Evolutionary conservation across 345 rosid genomes (phyloP).

Genomic region (Microthlaspi erraticum): DNA sequence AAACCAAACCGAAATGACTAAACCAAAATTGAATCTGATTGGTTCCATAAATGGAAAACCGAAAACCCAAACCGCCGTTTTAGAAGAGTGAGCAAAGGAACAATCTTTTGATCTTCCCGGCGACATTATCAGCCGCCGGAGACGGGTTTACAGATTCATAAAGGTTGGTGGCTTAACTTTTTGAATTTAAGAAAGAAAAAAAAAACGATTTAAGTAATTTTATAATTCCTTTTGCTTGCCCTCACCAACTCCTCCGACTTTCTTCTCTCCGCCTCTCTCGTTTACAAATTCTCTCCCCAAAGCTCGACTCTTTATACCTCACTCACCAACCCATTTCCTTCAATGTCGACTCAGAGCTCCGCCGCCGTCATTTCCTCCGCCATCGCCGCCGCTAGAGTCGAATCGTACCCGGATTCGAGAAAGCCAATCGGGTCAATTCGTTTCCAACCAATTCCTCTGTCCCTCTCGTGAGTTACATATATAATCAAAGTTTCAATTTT

Average conservation of each 20-base stretch:
- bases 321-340: conserved; percentile 44
- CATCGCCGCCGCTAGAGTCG: background rate
- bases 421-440: conserved; percentile 47
- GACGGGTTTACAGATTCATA: background rate
- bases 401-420: conserved; percentile 23
- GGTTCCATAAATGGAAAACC: background rate
- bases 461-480: conserved; percentile 45
- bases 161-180: conserved; percentile 15
- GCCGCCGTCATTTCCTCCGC: conserved; percentile 32
- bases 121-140: background rate
- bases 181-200: too few species aligned
- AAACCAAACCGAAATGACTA: background rate
- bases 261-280: conserved; percentile 19
- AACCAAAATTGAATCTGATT: background rate
- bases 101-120: too few species aligned
- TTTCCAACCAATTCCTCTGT: conserved; percentile 40
- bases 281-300: conserved; percentile 20
- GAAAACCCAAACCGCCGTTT: background rate
- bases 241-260: conserved; percentile 40
- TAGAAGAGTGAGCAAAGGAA: too few species aligned
- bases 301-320: conserved; percentile 9
- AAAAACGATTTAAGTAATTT: too few species aligned
- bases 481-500: background rate
- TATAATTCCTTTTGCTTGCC: too few species aligned
- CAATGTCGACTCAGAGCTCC: conserved; percentile 41